Conservation (phyloP, 2,329 filamentous ascomycete genomes). For the Rutstroemia sp. region DNA sequence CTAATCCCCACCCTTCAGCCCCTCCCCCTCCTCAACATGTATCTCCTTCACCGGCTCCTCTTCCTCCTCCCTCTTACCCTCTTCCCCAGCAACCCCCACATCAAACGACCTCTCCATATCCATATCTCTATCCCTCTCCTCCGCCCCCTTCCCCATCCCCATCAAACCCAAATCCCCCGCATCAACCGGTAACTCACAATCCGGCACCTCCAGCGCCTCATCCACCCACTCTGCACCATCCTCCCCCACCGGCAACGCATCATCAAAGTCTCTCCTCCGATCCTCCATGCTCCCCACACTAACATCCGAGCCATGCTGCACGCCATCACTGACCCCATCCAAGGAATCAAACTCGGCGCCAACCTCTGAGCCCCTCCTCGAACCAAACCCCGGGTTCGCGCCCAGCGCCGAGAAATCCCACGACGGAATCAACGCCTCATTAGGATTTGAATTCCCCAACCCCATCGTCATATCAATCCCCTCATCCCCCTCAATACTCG, state of each 20-base stretch:
- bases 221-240: constrained; percentile 13
- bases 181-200: constrained; percentile 20
- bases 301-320: constrained; percentile 26
- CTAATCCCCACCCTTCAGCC: constrained; percentile 14
- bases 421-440: too few species aligned
- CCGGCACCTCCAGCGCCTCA: constrained; percentile 23
- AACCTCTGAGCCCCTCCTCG: too few species aligned
- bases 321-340: constrained; percentile 21
- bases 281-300: constrained; percentile 14
- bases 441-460: too few species aligned
- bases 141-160: background rate
- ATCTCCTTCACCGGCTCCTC: constrained; percentile 23
- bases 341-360: too few species aligned
- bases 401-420: too few species aligned
- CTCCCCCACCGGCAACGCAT: constrained; percentile 17
- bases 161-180: background rate
- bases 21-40: constrained; percentile 28
- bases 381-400: too few species aligned
- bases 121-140: background rate
- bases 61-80: constrained; percentile 8
- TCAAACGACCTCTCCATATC: background rate
- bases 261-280: constrained; percentile 24
- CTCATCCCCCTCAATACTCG: too few species aligned
- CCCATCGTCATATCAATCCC: too few species aligned
- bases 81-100: background rate